phyloP scores from a whole-genome alignment of 441 rosid species.

The Viola pubescens region DNA sequence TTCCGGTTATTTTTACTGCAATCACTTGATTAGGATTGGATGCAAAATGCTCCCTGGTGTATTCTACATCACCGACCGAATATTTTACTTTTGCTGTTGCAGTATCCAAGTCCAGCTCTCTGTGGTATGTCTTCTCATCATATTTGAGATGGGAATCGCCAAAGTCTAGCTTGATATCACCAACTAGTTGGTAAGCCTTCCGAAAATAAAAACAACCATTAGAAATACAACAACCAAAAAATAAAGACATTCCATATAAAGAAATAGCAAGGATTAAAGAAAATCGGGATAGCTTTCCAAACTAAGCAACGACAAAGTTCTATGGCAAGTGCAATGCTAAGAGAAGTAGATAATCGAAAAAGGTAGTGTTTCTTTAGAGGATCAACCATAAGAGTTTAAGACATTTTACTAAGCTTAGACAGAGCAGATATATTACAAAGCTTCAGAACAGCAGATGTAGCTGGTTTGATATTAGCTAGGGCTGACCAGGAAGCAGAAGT shows the following conservation, averaged over 20 bases:
- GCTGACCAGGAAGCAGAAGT: neutral
- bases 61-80: conserved; percentile 55
- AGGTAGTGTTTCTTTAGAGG: neutral
- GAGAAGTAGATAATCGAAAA: neutral
- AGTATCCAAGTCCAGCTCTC: conserved; percentile 84
- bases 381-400: neutral
- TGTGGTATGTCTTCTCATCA: conserved; percentile 45
- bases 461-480: neutral
- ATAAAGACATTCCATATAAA: neutral
- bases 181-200: conserved; percentile 82
- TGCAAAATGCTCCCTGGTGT: conserved; percentile 67
- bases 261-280: neutral
- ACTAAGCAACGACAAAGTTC: neutral
- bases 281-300: neutral
- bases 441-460: neutral
- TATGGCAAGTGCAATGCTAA: neutral
- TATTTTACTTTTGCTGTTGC: conserved; percentile 66
- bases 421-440: no score
- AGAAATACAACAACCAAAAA: conserved; percentile 1
- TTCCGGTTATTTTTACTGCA: conserved; percentile 53
- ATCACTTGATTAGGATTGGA: conserved; percentile 77
- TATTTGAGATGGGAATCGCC: conserved; percentile 62
- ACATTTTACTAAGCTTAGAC: neutral
- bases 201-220: conserved; percentile 21
- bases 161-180: conserved; percentile 71